These are phyloP conservation scores for Prunus armeniaca DNA, from an alignment of 306 rosid genomes.

Conservation along the genomic window DNA sequence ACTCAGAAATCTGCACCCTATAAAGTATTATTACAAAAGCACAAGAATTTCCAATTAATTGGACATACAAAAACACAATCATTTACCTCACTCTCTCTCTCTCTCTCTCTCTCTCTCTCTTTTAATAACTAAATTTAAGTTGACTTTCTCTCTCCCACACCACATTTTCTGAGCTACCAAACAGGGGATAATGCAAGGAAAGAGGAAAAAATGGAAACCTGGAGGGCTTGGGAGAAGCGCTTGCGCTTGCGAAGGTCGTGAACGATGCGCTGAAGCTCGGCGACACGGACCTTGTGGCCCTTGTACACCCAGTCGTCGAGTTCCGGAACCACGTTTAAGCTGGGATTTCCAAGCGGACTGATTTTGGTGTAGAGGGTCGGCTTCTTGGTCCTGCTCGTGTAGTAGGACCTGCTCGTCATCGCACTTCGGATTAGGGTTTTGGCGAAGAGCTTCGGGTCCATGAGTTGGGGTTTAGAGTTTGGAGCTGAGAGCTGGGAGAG, in stretches of 20 bases:
- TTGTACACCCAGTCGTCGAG: conserved; percentile 76
- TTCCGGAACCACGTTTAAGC: conserved; percentile 41
- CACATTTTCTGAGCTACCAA: conserved; percentile 11
- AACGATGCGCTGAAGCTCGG: conserved; percentile 74
- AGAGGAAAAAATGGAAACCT: conserved; percentile 35
- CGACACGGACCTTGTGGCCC: conserved; percentile 64
- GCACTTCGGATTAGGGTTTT: conserved; percentile 31
- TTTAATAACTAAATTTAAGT: neutral
- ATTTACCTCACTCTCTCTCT: neutral
- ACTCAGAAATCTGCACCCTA: conserved; percentile 68
- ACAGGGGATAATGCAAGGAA: neutral
- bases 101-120: neutral
- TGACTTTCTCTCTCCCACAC: neutral
- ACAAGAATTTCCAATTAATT: neutral
- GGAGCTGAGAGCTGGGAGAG: neutral
- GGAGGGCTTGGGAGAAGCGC: conserved; percentile 70
- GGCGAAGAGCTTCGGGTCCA: conserved; percentile 46
- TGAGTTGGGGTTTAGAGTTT: neutral
- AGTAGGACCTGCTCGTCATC: conserved; percentile 46
- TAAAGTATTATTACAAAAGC: neutral
- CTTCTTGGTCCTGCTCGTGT: conserved; percentile 56
- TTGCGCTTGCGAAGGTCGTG: conserved; percentile 80
- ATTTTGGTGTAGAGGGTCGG: conserved; percentile 55
- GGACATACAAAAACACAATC: neutral
- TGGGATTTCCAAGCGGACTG: conserved; percentile 66